A percentile compares a stretch with the other conserved stretches of the same genome.
Conservation (phyloP, 2,329 filamentous ascomycete genomes). For the Rutstroemia sydowiana region DNA sequence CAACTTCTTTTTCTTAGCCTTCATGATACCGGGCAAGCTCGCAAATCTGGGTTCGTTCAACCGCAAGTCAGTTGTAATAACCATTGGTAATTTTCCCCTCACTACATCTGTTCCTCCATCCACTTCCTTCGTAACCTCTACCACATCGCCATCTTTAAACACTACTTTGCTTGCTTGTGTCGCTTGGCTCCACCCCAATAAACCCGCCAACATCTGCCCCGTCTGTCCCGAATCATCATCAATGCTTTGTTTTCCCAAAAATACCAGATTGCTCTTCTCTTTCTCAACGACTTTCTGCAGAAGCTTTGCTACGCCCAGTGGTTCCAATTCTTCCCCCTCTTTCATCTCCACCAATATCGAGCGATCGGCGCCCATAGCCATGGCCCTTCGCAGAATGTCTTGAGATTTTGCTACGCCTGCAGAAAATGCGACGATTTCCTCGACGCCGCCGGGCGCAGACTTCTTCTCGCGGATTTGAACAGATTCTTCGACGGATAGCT, state of each 20-base stretch:
- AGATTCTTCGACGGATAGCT: constrained; percentile 94
- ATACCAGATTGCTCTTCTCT: constrained; percentile 84
- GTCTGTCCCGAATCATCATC: constrained; percentile 95
- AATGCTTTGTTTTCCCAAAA: constrained; percentile 96
- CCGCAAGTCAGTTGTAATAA: constrained; percentile 90
- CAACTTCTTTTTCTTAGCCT: constrained; percentile 99
- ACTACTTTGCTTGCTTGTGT: constrained; percentile 85
- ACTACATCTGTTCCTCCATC: constrained; percentile 93
- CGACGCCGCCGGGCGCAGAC: constrained; percentile 62
- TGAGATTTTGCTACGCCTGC: constrained; percentile 81
- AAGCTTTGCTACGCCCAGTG: constrained; percentile 86
- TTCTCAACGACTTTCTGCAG: constrained; percentile 71
- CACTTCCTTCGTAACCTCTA: constrained; percentile 81
- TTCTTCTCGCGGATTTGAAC: constrained; percentile 90
- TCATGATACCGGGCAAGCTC: constrained; percentile 97
- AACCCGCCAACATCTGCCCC: constrained; percentile 91
- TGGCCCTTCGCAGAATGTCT: constrained; percentile 87
- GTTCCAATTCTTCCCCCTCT: constrained; percentile 73
- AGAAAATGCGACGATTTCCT: constrained; percentile 85
- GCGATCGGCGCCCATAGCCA: constrained; percentile 98
- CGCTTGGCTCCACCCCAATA: constrained; percentile 89
- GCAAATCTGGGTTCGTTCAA: constrained; percentile 95
- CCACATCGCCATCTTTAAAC: constrained; percentile 60
- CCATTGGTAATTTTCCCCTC: constrained; percentile 75
- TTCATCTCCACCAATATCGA: constrained; percentile 78